Evolutionary conservation across 2,329 filamentous ascomycete species (phyloP).

Genomic region (Calonectria hongkongensis): DNA sequence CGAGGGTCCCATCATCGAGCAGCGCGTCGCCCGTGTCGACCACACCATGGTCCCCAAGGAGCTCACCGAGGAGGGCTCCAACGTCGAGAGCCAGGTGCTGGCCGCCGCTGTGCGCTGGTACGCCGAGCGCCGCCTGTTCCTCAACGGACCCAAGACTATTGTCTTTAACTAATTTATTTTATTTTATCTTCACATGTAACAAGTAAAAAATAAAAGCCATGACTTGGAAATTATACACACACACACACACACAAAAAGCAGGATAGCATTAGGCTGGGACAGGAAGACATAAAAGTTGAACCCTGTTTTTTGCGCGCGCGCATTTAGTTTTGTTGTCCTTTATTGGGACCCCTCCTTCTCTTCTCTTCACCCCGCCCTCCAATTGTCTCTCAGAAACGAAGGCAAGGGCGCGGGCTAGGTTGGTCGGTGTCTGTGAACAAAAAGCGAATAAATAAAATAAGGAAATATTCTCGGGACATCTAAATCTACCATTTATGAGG

Average conservation of each 20-base stretch:
- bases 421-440: background rate
- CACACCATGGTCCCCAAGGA: slow-evolving; percentile 85
- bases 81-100: slow-evolving; percentile 88
- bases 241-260: background rate
- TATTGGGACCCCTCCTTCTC: background rate
- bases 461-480: background rate
- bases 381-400: slow-evolving; percentile 16
- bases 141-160: slow-evolving; percentile 88
- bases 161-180: slow-evolving; percentile 73
- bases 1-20: slow-evolving; percentile 92
- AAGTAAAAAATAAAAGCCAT: background rate
- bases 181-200: slow-evolving; percentile 6
- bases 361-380: background rate
- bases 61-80: slow-evolving; percentile 86
- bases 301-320: background rate
- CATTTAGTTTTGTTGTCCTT: background rate
- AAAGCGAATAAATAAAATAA: slow-evolving; percentile 9
- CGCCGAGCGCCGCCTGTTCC: slow-evolving; percentile 84
- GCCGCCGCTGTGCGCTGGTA: slow-evolving; percentile 90
- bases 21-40: slow-evolving; percentile 85
- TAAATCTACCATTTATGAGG: background rate
- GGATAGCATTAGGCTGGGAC: slow-evolving; percentile 8
- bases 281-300: slow-evolving; percentile 16
- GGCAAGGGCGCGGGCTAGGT: background rate
- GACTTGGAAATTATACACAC: background rate